These are phyloP conservation scores for Coniferiporia weirii DNA, from an alignment of 1,284 basidiomycete genomes.

Conservation along the genomic window DNA sequence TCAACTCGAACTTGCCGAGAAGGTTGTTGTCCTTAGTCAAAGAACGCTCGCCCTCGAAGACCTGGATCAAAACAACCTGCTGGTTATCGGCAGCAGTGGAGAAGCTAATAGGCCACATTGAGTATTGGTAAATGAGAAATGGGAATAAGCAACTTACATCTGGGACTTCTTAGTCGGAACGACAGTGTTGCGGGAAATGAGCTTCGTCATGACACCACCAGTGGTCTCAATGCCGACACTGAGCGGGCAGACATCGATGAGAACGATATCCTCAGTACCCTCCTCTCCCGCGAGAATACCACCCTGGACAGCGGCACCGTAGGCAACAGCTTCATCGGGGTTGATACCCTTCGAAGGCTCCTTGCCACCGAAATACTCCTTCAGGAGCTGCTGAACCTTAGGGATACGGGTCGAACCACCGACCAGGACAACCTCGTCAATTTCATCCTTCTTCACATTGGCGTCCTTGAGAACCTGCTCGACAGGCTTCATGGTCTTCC, in stretches of 20 bases:
- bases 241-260: slow-evolving; percentile 94
- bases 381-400: slow-evolving; percentile 95
- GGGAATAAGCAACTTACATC: slow-evolving; percentile 47
- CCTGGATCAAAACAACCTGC: slow-evolving; percentile 85
- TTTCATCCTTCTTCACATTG: slow-evolving; percentile 94
- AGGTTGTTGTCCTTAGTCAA: slow-evolving; percentile 98
- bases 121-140: background rate
- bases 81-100: slow-evolving; percentile 96
- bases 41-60: slow-evolving; percentile 93
- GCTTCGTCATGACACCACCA: slow-evolving; percentile 97
- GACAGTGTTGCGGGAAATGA: slow-evolving; percentile 95
- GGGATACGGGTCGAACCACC: slow-evolving; percentile 99
- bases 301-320: slow-evolving; percentile 96
- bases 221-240: slow-evolving; percentile 98
- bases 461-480: slow-evolving; percentile 99
- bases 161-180: slow-evolving; percentile 98
- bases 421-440: slow-evolving; percentile 92
- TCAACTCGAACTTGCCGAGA: slow-evolving; percentile 95
- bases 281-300: slow-evolving; percentile 91
- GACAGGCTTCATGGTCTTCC: slow-evolving; percentile 99
- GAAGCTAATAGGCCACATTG: slow-evolving; percentile 51
- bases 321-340: slow-evolving; percentile 94
- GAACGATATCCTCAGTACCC: slow-evolving; percentile 79
- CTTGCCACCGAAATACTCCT: slow-evolving; percentile 88
- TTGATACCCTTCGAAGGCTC: slow-evolving; percentile 93